Percentiles rank a stretch among this genome's conserved stretches.
Conservation (phyloP, 2,329 filamentous ascomycete species). For the Orbilia oligospora region DNA sequence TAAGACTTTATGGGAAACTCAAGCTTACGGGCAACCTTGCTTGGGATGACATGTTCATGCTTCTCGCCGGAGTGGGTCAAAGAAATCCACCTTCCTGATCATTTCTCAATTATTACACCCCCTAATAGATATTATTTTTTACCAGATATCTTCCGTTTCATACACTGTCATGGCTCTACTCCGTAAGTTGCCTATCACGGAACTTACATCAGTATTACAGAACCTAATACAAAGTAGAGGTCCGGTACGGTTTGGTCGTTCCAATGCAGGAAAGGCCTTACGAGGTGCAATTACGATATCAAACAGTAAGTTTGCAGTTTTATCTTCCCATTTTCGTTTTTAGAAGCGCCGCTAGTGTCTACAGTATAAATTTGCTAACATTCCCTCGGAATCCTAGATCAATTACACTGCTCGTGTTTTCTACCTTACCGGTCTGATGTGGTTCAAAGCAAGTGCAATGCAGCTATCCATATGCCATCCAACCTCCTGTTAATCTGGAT, state of each 20-base stretch:
- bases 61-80: conserved; percentile 28
- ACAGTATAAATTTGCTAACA: too few species aligned
- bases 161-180: conserved; percentile 31
- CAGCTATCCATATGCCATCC: background rate
- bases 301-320: conserved; percentile 10
- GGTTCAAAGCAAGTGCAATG: conserved; percentile 35
- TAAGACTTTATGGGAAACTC: conserved; percentile 24
- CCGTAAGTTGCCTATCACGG: conserved; percentile 10
- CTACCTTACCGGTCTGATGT: conserved; percentile 38
- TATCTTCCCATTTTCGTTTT: background rate
- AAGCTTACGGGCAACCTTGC: conserved; percentile 13
- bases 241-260: conserved; percentile 41
- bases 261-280: conserved; percentile 43
- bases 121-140: too few species aligned
- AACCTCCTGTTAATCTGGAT: background rate
- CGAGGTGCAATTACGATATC: conserved; percentile 16
- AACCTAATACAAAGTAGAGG: conserved; percentile 11
- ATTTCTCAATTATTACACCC: background rate
- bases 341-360: too few species aligned
- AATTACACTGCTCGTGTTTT: conserved; percentile 41
- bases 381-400: background rate
- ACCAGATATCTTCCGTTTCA: conserved; percentile 21
- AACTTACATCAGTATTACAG: background rate
- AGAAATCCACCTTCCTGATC: too few species aligned
- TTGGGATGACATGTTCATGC: conserved; percentile 46